phyloP scores from a whole-genome alignment of 257 asterid genomes.

The Datura wrightii region DNA sequence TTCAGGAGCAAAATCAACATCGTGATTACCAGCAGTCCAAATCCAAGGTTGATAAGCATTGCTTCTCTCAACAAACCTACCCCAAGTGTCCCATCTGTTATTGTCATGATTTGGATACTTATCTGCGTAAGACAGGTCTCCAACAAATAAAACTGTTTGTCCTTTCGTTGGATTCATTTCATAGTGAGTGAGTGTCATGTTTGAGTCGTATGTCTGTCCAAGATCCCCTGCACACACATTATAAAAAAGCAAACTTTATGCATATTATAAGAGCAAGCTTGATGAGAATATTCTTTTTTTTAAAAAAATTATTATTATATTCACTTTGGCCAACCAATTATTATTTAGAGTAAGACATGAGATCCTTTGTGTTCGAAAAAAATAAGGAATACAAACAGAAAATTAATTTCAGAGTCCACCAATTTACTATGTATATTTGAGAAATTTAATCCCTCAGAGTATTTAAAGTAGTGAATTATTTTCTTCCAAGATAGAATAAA shows the following conservation, averaged over 20 bases:
- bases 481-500: too few species aligned
- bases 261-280: too few species aligned
- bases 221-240: conserved; percentile 62
- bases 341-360: too few species aligned
- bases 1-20: conserved; percentile 76
- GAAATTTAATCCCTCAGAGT: too few species aligned
- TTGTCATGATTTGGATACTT: conserved; percentile 69
- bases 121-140: conserved; percentile 89
- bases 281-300: too few species aligned
- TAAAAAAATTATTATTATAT: too few species aligned
- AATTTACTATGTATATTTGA: too few species aligned
- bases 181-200: conserved; percentile 69
- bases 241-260: not conserved
- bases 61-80: conserved; percentile 75
- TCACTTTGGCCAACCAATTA: too few species aligned
- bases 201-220: conserved; percentile 82
- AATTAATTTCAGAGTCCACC: too few species aligned
- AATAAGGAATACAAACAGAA: too few species aligned
- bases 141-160: conserved; percentile 67
- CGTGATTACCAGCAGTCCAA: conserved; percentile 90
- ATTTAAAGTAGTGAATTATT: too few species aligned
- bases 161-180: conserved; percentile 72
- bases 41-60: conserved; percentile 90
- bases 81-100: conserved; percentile 92
- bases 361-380: too few species aligned